A percentile compares a stretch with the other conserved stretches of the same genome.
Evolutionary conservation across 2,329 filamentous ascomycete species (phyloP).

Genomic region (Fusarium sp.): DNA sequence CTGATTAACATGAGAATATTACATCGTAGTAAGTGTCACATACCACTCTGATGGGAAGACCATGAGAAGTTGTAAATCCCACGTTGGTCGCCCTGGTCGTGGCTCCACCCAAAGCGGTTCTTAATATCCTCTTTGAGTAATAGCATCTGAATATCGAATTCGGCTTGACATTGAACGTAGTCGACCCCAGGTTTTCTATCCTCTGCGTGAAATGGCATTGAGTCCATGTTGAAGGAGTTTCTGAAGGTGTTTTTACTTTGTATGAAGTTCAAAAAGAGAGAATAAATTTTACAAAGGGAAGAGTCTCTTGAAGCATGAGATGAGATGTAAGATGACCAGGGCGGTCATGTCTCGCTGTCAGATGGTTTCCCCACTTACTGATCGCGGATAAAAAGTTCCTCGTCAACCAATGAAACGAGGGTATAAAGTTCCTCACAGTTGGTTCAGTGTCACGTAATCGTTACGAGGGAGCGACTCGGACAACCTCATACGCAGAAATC

Average conservation of each 20-base stretch:
- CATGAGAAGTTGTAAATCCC: not conserved
- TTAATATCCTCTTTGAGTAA: conserved; percentile 3
- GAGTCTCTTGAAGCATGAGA: not conserved
- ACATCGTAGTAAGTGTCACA: not conserved
- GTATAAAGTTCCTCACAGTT: conserved; percentile 9
- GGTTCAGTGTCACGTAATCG: not conserved
- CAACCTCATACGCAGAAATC: no score
- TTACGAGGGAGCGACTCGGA: not conserved
- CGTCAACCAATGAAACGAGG: not conserved
- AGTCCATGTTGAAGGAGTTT: not conserved
- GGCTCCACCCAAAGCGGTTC: conserved; percentile 3
- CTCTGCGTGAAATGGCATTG: not conserved
- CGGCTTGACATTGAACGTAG: not conserved
- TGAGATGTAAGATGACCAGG: not conserved
- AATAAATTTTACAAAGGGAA: not conserved
- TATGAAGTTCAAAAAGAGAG: no score
- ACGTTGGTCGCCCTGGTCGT: not conserved
- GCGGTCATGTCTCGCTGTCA: not conserved
- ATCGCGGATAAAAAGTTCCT: not conserved
- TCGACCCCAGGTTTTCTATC: conserved; percentile 4
- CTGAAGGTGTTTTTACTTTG: not conserved
- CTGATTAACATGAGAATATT: not conserved
- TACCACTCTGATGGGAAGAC: not conserved
- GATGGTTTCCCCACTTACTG: not conserved
- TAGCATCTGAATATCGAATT: conserved; percentile 1